Evolutionary conservation across 2,329 filamentous ascomycete genomes (phyloP).

Genomic region (Colletotrichum euphorbiae): DNA sequence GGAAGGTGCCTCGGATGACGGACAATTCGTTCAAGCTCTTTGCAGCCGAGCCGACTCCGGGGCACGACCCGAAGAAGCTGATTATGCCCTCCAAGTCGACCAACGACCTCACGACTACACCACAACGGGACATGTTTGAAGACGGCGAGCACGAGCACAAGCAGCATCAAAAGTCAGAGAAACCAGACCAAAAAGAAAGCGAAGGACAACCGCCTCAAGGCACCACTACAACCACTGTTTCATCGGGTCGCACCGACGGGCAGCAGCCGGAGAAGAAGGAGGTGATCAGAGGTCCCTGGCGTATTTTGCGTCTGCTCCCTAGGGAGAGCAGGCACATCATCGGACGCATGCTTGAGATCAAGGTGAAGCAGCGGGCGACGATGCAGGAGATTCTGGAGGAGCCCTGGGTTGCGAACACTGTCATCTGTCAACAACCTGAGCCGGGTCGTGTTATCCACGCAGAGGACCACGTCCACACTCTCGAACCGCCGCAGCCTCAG

Average conservation of each 20-base stretch:
- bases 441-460: slow-evolving; percentile 77
- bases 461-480: slow-evolving; percentile 83
- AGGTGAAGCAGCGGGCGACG: slow-evolving; percentile 84
- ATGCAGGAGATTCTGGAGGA: slow-evolving; percentile 90
- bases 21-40: slow-evolving; percentile 98
- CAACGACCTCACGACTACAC: slow-evolving; percentile 55
- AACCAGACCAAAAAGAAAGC: slow-evolving; percentile 20
- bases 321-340: slow-evolving; percentile 92
- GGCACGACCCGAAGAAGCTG: slow-evolving; percentile 69
- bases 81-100: slow-evolving; percentile 59
- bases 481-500: slow-evolving; percentile 75
- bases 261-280: slow-evolving; percentile 70
- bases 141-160: slow-evolving; percentile 44
- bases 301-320: slow-evolving; percentile 86
- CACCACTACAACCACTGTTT: slow-evolving; percentile 39
- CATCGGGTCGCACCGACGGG: slow-evolving; percentile 16
- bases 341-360: slow-evolving; percentile 89
- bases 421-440: slow-evolving; percentile 84
- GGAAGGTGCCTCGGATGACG: slow-evolving; percentile 91
- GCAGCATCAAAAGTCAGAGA: slow-evolving; percentile 29
- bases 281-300: slow-evolving; percentile 92
- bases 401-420: slow-evolving; percentile 87
- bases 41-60: slow-evolving; percentile 83
- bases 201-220: slow-evolving; percentile 29
- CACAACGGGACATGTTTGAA: slow-evolving; percentile 54